Evolutionary conservation across 2,329 filamentous ascomycete genomes (phyloP).

Genomic region (Trichoderma lentiforme): DNA sequence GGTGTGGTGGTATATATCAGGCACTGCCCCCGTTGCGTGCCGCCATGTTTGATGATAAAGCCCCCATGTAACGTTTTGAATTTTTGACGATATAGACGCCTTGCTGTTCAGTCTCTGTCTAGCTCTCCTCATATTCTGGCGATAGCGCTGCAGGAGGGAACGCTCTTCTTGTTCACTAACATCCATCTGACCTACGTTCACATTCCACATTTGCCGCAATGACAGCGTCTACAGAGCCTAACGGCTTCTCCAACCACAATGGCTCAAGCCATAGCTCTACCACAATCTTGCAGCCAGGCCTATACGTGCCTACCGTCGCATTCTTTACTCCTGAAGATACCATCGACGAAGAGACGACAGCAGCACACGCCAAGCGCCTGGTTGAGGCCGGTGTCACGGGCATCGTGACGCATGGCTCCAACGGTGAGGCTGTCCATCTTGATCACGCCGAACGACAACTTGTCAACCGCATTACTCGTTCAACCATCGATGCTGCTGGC

Average conservation of each 20-base stretch:
- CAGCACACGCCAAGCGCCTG: slow-evolving; percentile 54
- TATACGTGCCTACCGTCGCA: slow-evolving; percentile 62
- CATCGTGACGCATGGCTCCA: slow-evolving; percentile 67
- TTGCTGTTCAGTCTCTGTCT: not conserved
- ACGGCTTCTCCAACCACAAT: slow-evolving; percentile 7
- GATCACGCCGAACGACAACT: slow-evolving; percentile 61
- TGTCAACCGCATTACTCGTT: slow-evolving; percentile 59
- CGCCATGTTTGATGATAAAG: not conserved
- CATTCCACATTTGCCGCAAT: not conserved
- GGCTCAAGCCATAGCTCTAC: not conserved
- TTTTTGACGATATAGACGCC: not conserved
- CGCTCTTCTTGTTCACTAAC: not conserved
- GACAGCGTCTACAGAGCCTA: slow-evolving; percentile 16
- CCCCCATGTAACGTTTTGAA: not conserved
- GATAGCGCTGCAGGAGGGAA: not conserved
- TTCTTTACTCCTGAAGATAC: slow-evolving; percentile 57
- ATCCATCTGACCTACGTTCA: not conserved
- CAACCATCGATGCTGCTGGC: slow-evolving; percentile 56
- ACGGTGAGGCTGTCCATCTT: slow-evolving; percentile 71
- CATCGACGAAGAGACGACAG: slow-evolving; percentile 51
- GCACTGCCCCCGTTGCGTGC: not conserved
- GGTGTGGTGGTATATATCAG: not conserved
- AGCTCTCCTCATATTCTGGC: not conserved
- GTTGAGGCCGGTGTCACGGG: slow-evolving; percentile 62
- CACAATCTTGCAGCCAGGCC: slow-evolving; percentile 32